Evolutionary conservation across 202 grass and related monocot species (phyloP).

Genomic region (Carex arenaria): DNA sequence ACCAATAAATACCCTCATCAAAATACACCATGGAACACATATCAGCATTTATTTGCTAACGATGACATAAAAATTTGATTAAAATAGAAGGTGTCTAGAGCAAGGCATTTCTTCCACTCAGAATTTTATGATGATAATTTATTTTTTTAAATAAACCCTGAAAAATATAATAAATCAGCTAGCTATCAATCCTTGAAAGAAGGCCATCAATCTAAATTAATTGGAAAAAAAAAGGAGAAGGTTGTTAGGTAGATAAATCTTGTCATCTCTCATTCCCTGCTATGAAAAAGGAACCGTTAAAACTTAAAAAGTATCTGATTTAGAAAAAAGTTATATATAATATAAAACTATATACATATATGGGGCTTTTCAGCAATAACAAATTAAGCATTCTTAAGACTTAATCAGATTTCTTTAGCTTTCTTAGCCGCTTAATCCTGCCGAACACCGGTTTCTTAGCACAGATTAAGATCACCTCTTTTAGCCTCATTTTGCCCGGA

Average conservation of each 20-base stretch:
- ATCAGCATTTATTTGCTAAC: background rate
- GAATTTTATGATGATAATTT: background rate
- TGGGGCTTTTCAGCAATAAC: too few species aligned
- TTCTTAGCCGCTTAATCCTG: too few species aligned
- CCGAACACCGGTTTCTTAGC: too few species aligned
- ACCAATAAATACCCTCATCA: background rate
- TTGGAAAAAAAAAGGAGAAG: background rate
- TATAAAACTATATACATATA: background rate
- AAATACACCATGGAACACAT: background rate
- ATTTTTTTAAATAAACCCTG: background rate
- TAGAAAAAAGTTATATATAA: background rate
- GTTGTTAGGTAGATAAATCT: background rate
- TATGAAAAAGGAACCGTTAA: slow-evolving; percentile 6
- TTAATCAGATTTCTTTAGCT: too few species aligned
- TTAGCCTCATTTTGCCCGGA: too few species aligned
- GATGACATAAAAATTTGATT: background rate
- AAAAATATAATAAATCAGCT: background rate
- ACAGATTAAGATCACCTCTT: too few species aligned
- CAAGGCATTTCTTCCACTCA: background rate
- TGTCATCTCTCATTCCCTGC: background rate
- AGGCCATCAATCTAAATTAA: background rate
- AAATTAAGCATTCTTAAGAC: too few species aligned
- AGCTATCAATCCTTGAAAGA: background rate
- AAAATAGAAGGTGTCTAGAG: background rate
- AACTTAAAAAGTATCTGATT: background rate